A percentile compares a stretch with the other conserved stretches of the same genome.
These are phyloP conservation scores for Wolfiporia cocos DNA, from an alignment of 1,284 basidiomycete species.

Conservation along the genomic window DNA sequence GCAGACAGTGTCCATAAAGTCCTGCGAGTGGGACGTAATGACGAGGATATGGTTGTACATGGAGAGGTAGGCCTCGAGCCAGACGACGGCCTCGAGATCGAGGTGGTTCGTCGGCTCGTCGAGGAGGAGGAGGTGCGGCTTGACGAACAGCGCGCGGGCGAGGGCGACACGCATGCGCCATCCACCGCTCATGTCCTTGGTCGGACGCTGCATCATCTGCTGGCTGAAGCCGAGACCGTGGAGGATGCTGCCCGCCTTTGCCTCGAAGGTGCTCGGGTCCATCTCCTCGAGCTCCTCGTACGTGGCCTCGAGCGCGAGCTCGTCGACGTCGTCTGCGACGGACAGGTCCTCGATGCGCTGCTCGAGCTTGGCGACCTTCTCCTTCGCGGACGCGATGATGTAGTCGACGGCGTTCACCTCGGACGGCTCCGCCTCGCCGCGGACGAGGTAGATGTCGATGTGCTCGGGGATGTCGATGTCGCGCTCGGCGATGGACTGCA, in stretches of 20 bases:
- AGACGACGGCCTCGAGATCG: constrained; percentile 96
- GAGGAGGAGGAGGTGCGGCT: constrained; percentile 90
- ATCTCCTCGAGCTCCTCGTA: constrained; percentile 98
- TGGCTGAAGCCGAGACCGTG: constrained; percentile 94
- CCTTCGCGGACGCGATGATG: constrained; percentile 89
- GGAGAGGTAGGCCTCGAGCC: constrained; percentile 96
- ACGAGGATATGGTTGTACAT: constrained; percentile 99
- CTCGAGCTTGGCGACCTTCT: constrained; percentile 95
- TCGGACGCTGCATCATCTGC: constrained; percentile 94
- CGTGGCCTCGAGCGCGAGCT: constrained; percentile 76
- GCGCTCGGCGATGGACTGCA: constrained; percentile 76
- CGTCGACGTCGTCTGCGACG: constrained; percentile 85
- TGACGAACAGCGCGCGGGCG: constrained; percentile 93
- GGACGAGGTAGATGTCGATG: constrained; percentile 97
- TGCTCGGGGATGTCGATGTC: constrained; percentile 94
- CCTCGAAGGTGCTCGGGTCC: constrained; percentile 93
- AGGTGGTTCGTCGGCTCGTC: constrained; percentile 89
- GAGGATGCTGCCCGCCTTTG: constrained; percentile 92
- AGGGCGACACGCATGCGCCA: constrained; percentile 99
- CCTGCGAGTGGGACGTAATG: constrained; percentile 94
- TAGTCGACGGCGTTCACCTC: constrained; percentile 95
- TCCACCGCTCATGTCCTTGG: constrained; percentile 98
- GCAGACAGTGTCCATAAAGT: constrained; percentile 97
- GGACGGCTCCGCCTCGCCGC: constrained; percentile 95
- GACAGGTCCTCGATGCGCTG: constrained; percentile 94